Conservation (phyloP, 2,329 filamentous ascomycete species). For the Pestalotiopsis sp. region DNA sequence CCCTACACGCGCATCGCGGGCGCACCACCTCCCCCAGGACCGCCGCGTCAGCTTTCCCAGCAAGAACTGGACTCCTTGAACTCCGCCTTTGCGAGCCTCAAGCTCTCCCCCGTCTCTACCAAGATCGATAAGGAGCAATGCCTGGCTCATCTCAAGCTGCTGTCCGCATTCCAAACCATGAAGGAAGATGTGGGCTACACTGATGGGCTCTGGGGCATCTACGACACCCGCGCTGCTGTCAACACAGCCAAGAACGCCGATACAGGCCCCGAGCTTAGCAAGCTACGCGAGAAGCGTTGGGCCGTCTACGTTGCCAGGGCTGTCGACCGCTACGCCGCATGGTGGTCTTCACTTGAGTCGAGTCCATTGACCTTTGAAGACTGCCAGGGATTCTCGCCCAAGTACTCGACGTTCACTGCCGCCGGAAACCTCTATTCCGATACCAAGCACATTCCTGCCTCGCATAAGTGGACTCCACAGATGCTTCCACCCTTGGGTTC, state of each 20-base stretch:
- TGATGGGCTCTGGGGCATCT: slow-evolving; percentile 69
- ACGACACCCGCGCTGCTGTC: slow-evolving; percentile 43
- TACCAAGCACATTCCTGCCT: neutral
- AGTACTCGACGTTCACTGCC: too few species aligned
- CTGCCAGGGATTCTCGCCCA: too few species aligned
- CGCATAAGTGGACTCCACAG: slow-evolving; percentile 38
- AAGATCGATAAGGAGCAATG: slow-evolving; percentile 58
- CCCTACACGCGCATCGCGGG: slow-evolving; percentile 10
- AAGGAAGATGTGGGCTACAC: slow-evolving; percentile 68
- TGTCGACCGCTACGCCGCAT: slow-evolving; percentile 67
- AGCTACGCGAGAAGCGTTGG: slow-evolving; percentile 74
- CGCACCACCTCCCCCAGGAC: neutral
- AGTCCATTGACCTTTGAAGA: slow-evolving; percentile 26
- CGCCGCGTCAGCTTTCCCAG: slow-evolving; percentile 11
- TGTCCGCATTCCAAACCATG: slow-evolving; percentile 68
- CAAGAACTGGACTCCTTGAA: slow-evolving; percentile 23
- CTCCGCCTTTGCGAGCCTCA: slow-evolving; percentile 40
- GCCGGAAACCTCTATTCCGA: too few species aligned
- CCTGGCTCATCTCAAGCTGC: slow-evolving; percentile 73
- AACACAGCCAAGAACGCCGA: slow-evolving; percentile 20
- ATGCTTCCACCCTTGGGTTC: slow-evolving; percentile 62
- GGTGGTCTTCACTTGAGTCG: slow-evolving; percentile 55
- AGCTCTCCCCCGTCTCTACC: slow-evolving; percentile 29
- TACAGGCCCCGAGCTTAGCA: slow-evolving; percentile 46
- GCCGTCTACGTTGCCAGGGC: slow-evolving; percentile 69